These are phyloP conservation scores for Ephemerocybe angulata DNA, from an alignment of 768 basidiomycete genomes.

Conservation along the genomic window DNA sequence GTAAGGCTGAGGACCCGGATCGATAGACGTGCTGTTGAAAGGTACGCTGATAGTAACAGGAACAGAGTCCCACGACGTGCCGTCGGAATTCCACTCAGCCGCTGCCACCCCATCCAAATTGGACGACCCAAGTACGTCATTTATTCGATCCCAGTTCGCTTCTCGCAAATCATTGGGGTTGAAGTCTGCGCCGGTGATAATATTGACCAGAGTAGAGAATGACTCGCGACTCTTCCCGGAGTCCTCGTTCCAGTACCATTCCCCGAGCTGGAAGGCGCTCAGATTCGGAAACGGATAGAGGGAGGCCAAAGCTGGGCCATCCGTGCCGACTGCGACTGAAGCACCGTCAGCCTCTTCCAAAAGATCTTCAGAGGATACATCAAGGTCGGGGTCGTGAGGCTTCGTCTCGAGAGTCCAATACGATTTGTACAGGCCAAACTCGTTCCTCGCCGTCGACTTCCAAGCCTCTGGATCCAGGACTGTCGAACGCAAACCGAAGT, in stretches of 20 bases:
- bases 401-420: neutral
- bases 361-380: neutral
- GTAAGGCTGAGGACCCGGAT: neutral
- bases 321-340: neutral
- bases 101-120: neutral
- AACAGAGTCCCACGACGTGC: neutral
- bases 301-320: neutral
- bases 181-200: neutral
- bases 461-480: neutral
- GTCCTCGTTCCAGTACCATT: neutral
- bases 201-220: neutral
- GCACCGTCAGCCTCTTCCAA: neutral
- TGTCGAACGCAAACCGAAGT: neutral
- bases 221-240: constrained; percentile 1
- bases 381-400: neutral
- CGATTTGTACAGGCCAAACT: neutral
- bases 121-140: neutral
- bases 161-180: neutral
- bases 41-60: constrained; percentile 2
- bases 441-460: neutral
- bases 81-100: neutral
- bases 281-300: constrained; percentile 1
- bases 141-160: neutral
- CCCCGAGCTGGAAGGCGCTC: neutral
- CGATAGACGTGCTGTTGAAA: neutral